Conservation (phyloP, 2,329 filamentous ascomycete genomes). For the Lachnellula hyalina region DNA sequence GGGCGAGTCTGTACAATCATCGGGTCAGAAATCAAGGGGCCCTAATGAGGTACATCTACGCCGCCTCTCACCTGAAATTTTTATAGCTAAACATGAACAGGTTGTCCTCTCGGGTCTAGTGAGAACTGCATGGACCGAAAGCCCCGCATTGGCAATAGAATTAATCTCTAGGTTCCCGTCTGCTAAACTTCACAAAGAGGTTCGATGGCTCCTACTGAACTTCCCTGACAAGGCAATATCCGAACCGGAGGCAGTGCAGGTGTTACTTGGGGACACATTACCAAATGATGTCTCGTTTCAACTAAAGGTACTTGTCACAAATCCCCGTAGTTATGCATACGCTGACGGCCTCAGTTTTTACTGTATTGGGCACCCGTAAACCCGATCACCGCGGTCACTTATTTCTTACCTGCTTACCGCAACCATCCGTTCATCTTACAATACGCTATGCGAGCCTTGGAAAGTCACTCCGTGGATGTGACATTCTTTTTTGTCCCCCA, state of each 20-base stretch:
- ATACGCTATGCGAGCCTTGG: conserved; percentile 91
- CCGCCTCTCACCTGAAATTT: conserved; percentile 14
- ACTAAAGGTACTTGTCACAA: conserved; percentile 60
- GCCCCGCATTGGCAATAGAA: conserved; percentile 81
- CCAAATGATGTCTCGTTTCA: conserved; percentile 78
- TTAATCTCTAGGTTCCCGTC: conserved; percentile 75
- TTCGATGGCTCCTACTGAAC: conserved; percentile 74
- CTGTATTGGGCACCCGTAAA: conserved; percentile 92
- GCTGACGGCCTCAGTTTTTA: conserved; percentile 58
- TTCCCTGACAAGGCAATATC: conserved; percentile 77
- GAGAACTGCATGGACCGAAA: conserved; percentile 80
- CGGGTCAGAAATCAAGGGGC: conserved; percentile 31
- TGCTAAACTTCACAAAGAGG: conserved; percentile 64
- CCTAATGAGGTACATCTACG: conserved; percentile 38
- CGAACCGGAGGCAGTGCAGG: conserved; percentile 75
- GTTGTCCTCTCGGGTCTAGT: conserved; percentile 49
- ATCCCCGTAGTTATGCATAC: not conserved
- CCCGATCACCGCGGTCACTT: conserved; percentile 85
- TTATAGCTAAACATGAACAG: conserved; percentile 33
- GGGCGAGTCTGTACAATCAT: conserved; percentile 50
- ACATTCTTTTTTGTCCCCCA: conserved; percentile 99
- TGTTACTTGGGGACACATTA: conserved; percentile 72
- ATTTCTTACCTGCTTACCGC: conserved; percentile 85
- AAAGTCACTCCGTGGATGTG: conserved; percentile 91
- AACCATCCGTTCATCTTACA: conserved; percentile 93